Evolutionary conservation across 495 filamentous ascomycete genomes (phyloP).

Genomic region (Cetradonia linearis): DNA sequence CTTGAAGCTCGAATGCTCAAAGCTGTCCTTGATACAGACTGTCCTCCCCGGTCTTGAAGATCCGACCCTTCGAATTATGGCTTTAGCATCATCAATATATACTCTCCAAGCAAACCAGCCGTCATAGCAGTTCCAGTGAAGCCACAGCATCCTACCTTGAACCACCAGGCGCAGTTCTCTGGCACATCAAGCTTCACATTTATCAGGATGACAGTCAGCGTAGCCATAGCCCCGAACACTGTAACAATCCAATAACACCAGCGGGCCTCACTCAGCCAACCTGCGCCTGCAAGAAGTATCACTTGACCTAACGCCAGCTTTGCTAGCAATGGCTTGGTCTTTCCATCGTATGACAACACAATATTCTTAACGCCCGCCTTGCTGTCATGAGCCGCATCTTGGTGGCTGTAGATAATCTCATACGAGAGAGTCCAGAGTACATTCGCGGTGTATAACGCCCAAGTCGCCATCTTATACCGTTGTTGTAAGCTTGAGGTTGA

Average conservation of each 20-base stretch:
- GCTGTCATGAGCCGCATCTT: conserved; percentile 34
- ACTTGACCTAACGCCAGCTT: neutral
- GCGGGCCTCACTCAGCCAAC: neutral
- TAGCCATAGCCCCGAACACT: neutral
- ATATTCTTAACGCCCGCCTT: conserved; percentile 32
- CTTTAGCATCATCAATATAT: neutral
- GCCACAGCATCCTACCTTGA: neutral
- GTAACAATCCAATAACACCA: neutral
- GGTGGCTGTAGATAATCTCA: conserved; percentile 39
- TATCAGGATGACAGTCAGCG: neutral
- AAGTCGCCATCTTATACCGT: neutral
- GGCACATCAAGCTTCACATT: neutral
- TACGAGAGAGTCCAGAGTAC: conserved; percentile 35
- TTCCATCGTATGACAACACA: conserved; percentile 9
- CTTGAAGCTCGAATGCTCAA: neutral
- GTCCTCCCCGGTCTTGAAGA: neutral
- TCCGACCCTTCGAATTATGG: neutral
- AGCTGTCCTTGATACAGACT: neutral
- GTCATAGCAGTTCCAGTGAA: neutral
- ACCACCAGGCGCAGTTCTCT: neutral
- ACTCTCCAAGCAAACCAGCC: neutral
- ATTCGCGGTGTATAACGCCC: conserved; percentile 21
- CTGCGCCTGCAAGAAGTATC: neutral
- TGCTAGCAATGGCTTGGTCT: neutral
- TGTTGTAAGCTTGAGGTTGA: neutral